Evolutionary conservation across 306 rosid genomes (phyloP), one percentile per base, ranked within the genome.

Genomic region (Fragaria ananassa): DNA sequence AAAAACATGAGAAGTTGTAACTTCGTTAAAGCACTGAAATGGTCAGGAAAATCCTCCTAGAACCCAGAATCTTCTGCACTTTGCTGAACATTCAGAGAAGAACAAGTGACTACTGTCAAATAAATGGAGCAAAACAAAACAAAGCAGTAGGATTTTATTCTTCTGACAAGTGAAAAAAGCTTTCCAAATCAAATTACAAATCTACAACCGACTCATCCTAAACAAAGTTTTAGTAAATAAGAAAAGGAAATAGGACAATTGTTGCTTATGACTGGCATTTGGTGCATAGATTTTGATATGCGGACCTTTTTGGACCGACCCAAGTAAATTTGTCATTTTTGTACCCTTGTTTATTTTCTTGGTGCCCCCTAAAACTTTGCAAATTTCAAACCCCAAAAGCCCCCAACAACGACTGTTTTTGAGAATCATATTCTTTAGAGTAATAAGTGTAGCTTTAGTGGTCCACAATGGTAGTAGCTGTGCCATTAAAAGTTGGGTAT

Each of bases 401-500:
- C 45, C 45, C 60, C 25, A 19, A 19, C 12, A 53, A 50, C n/a
- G 5, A 2, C 6, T 57, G 63, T 25, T 57, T 10, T 57, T 12
- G 13, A 25, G 61, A 13, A 65, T 41, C 17, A 6, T 37, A 10
- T 57, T 29, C 23, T 15, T 49, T 49, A 49, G 21, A 54, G 61
- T 29, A 15, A 72, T n/a, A 45, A 47, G 51, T 37, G 46, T n/a
- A 29, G 57, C 31, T 29, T 29, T 29, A 1, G 65, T 23, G 72
- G 86, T 72, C 68, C 82, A 82, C 53, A 39, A 6, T 1, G 14
- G 56, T 2, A 29, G 31, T 29, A 29, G 31, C 31, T 29, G 31
- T 54, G 42, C 71, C n/a, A 47, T 72, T 72, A 45, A 76, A 76
- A 54, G 70, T 53, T 31, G 35, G 77, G 54, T 35, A 35, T 35